Evolutionary conservation across 495 filamentous ascomycete genomes (phyloP), one percentile per base, ranked within the genome.

Genomic region (Aspergillus diversus): DNA sequence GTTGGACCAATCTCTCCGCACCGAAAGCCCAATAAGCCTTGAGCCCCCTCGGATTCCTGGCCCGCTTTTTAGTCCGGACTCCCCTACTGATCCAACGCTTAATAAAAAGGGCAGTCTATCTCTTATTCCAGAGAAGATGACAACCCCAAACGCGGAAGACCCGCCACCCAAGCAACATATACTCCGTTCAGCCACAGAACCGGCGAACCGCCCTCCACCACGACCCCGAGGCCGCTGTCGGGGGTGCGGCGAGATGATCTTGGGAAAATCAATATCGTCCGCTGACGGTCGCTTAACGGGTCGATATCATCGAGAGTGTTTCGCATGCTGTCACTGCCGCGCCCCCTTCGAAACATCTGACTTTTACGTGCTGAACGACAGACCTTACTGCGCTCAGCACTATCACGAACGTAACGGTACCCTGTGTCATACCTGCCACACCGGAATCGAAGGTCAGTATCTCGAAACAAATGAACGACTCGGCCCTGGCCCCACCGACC

Each of bases 261-360:
- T 84, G 48, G 95, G 95, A 17, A 97, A 97, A 73, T 97, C 93
- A 0, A 87, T 99, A 51, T 95, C 93, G 33, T 95, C 91, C 13
- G 93, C 93, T 1, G 95, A 97, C 65, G 96, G 96, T 21, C 90
- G 94, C 49, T 83, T 99, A 5, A 96, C 93, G 3, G 95, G 95
- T 1, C 87, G 92, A 39, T 99, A 97, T 69, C 95, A 99, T 75
- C 93, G 93, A 66, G 82, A 87, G 13, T 99, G 95, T 70, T 98
- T 99, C 72, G 91, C 94, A 5, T 99, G 95, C 80, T 86, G 85
- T 4, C 92, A 90, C 7, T 99, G 95, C 79, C 77, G 77, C 12
- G 83, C 85, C 31, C 90, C 93, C 3, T 99, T 99, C 69, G 80
- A 87, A 50, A 94, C 93, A 0, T 83, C 91, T 2, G 93, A 95